Base-by-base conservation (phyloP, 2,329 filamentous ascomycete species). In the Fusarium lyarnte region DNA sequence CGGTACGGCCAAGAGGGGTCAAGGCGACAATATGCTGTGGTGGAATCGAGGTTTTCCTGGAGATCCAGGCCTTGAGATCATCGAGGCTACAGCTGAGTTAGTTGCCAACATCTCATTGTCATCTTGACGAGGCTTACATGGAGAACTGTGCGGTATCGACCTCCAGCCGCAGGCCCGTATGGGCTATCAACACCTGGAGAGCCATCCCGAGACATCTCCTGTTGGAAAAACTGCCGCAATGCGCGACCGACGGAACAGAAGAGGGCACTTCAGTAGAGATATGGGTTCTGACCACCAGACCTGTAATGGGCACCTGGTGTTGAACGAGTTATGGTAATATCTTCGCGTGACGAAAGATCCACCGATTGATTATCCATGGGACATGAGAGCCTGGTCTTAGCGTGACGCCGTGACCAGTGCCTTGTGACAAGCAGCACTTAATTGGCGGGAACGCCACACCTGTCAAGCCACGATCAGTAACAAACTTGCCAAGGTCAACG, bases 111-210 rank as follows among this genome's bases (percentile, higher is more conserved):
- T 53, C 36, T 43, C 27, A 16, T 11, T 14, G 25, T 25, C 27
- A 39, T 43, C 23, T 38, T 57, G 14, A 49, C 23, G 36, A 49
- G 19, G 54, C 76, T 77, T 86, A 94, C 92, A 91, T 92, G 76
- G 88, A 87, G 83, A 95, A 93, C 80, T 90, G 89, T 73, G 91
- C 87, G 75, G 91, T 89, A 84, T 97, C 93, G 81, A 93, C 89
- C 81, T 91, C 88, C 80, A 97, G 88, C 84, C 92, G 92, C 87
- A 94, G 92, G 86, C 95, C 95, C 83, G 93, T 94, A 85, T 97
- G 95, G 88, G 94, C 94, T 81, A 97, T 92, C 86, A 94, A 93
- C 84, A 97, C 91, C 85, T 94, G 91, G 82, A 95, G 90, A 86
- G 93, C 93, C 94, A 97, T 97, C 84, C 87, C 89, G 84, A 85